Conservation (phyloP, 2,329 filamentous ascomycete genomes). For the Phialophora expanda region DNA sequence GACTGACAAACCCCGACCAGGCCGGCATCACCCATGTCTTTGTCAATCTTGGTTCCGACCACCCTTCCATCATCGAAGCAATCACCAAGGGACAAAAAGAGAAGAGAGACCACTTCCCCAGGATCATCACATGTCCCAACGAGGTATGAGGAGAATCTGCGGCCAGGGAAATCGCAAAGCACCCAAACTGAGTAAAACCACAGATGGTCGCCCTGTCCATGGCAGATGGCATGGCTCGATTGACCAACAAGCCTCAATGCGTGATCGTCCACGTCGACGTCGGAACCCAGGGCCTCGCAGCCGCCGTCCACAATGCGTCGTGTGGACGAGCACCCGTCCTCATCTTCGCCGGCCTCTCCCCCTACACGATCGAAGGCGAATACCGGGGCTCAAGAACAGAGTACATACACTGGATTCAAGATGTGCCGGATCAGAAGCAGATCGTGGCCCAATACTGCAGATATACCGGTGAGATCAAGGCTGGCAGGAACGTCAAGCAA, state of each 20-base stretch:
- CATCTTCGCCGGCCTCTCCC: conserved; percentile 78
- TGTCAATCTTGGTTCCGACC: conserved; percentile 61
- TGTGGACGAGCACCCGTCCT: conserved; percentile 75
- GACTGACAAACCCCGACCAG: conserved; percentile 40
- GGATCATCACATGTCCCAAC: conserved; percentile 78
- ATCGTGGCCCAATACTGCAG: conserved; percentile 86
- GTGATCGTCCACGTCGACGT: conserved; percentile 84
- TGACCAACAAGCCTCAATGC: conserved; percentile 74
- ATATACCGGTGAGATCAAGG: conserved; percentile 81
- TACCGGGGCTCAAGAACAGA: conserved; percentile 77
- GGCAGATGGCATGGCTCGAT: conserved; percentile 78
- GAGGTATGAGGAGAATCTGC: conserved; percentile 59
- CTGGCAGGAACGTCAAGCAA: conserved; percentile 84
- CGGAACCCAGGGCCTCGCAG: conserved; percentile 77
- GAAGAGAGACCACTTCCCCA: conserved; percentile 67
- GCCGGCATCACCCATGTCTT: conserved; percentile 59
- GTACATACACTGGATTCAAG: conserved; percentile 86
- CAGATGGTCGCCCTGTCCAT: conserved; percentile 85
- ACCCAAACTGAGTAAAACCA: conserved; percentile 43
- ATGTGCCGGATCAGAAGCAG: conserved; percentile 79
- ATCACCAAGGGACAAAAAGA: conserved; percentile 77
- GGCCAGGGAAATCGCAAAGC: background rate
- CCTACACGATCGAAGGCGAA: conserved; percentile 78
- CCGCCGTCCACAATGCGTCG: conserved; percentile 79
- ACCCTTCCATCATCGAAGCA: conserved; percentile 79